Percentiles rank a stretch among this genome's conserved stretches.
Evolutionary conservation across 352 stramenopile genomes (phyloP).

Genomic region (Phytophthora litchii): DNA sequence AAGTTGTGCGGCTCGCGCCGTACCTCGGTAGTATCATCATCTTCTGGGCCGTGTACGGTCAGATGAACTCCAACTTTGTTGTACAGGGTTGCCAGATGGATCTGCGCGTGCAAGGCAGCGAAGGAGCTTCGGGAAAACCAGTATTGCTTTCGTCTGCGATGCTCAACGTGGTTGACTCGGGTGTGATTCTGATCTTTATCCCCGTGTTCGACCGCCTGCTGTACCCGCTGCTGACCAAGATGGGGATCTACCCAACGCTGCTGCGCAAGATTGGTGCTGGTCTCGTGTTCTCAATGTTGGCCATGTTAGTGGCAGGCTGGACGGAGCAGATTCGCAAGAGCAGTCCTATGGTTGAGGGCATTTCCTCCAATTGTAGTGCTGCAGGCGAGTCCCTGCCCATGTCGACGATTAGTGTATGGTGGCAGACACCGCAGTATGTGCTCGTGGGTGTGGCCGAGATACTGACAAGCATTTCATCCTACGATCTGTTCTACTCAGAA

Average conservation of each 20-base stretch:
- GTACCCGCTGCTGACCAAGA: slow-evolving; percentile 72
- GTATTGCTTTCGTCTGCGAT: slow-evolving; percentile 86
- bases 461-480: slow-evolving; percentile 88
- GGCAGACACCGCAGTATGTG: slow-evolving; percentile 92
- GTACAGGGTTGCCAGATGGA: slow-evolving; percentile 93
- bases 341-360: slow-evolving; percentile 44
- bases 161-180: slow-evolving; percentile 87
- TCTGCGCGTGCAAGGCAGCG: slow-evolving; percentile 57
- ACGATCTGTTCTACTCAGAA: slow-evolving; percentile 94
- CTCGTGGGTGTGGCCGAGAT: slow-evolving; percentile 91
- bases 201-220: slow-evolving; percentile 87
- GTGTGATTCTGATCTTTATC: slow-evolving; percentile 91
- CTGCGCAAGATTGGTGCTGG: slow-evolving; percentile 90
- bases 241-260: slow-evolving; percentile 77
- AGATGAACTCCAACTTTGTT: slow-evolving; percentile 87
- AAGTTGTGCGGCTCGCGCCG: slow-evolving; percentile 81
- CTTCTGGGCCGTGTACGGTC: slow-evolving; percentile 87
- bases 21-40: slow-evolving; percentile 87
- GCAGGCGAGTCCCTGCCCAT: slow-evolving; percentile 69
- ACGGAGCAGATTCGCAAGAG: slow-evolving; percentile 80
- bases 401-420: slow-evolving; percentile 88
- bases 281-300: slow-evolving; percentile 77
- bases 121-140: slow-evolving; percentile 20
- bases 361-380: slow-evolving; percentile 81
- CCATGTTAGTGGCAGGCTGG: slow-evolving; percentile 73